Percentiles rank a stretch among this genome's conserved stretches.
Conservation (phyloP, 177 flowering plant genomes). For the Vitis hybrid region DNA sequence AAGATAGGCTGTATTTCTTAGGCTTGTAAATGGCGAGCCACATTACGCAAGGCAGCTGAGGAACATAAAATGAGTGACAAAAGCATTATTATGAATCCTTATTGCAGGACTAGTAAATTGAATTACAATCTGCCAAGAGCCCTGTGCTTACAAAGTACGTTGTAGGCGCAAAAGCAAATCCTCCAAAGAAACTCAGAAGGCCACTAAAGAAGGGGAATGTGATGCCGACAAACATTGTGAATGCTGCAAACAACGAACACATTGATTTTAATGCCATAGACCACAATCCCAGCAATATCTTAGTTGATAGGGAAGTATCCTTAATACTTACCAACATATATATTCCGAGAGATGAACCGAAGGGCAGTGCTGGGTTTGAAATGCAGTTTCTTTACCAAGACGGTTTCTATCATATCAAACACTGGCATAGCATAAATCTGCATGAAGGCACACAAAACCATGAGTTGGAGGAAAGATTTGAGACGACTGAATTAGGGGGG, state of each 20-base stretch:
- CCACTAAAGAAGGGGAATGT: constrained; percentile 79
- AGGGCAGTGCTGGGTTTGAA: constrained; percentile 39
- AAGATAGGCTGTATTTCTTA: constrained; percentile 57
- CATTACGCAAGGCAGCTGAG: constrained; percentile 84
- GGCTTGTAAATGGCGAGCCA: constrained; percentile 76
- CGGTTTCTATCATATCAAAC: constrained; percentile 63
- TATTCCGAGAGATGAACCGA: constrained; percentile 43
- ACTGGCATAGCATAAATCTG: constrained; percentile 71
- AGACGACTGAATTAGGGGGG: background rate
- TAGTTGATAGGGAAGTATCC: background rate
- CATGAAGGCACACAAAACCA: background rate
- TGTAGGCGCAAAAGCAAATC: constrained; percentile 84
- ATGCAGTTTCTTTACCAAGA: constrained; percentile 50
- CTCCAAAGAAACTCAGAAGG: constrained; percentile 76
- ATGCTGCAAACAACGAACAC: constrained; percentile 31
- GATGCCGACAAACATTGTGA: constrained; percentile 64
- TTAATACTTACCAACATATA: constrained; percentile 53
- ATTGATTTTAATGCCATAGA: background rate
- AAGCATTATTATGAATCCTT: too few relatives aligned
- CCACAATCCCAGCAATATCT: too few relatives aligned
- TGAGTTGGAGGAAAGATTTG: too few relatives aligned
- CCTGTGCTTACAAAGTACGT: constrained; percentile 65
- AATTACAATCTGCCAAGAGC: background rate
- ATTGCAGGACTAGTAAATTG: background rate
- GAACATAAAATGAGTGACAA: background rate